These are phyloP conservation scores for Madurella fahalii DNA, from an alignment of 2,329 filamentous ascomycete genomes.

Conservation along the genomic window DNA sequence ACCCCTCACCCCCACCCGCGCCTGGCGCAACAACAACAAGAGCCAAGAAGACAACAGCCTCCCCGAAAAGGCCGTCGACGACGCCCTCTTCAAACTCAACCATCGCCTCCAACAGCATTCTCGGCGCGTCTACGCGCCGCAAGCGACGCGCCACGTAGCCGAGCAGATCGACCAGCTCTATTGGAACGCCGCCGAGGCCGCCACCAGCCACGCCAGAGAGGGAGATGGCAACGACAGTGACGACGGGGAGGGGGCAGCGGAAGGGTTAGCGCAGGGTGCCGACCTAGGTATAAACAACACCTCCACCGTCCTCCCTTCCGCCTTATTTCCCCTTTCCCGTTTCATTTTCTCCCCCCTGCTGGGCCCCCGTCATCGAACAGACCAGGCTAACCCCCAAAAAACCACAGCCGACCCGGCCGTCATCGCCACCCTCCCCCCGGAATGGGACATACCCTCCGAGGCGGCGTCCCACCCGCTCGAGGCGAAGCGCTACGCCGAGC, in stretches of 20 bases:
- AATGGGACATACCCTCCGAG: constrained; percentile 40
- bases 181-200: constrained; percentile 41
- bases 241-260: constrained; percentile 20
- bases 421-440: constrained; percentile 44
- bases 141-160: constrained; percentile 66
- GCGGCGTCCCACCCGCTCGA: constrained; percentile 35
- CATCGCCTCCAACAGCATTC: constrained; percentile 61
- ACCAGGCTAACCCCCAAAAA: not conserved
- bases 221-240: constrained; percentile 33
- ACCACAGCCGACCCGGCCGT: constrained; percentile 37
- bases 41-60: constrained; percentile 37
- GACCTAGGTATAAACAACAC: constrained; percentile 43
- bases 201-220: constrained; percentile 31
- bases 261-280: constrained; percentile 37
- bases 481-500: constrained; percentile 45
- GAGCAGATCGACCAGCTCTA: constrained; percentile 69
- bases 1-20: constrained; percentile 51
- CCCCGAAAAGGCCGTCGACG: constrained; percentile 49
- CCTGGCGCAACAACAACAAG: constrained; percentile 49
- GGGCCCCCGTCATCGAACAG: too few species aligned
- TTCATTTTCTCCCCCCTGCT: constrained; percentile 19
- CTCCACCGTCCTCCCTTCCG: not conserved
- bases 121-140: constrained; percentile 61
- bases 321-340: not conserved
- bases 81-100: constrained; percentile 57